Evolutionary conservation across 2,329 filamentous ascomycete species (phyloP).

Genomic region (Grosmannia penicillata): DNA sequence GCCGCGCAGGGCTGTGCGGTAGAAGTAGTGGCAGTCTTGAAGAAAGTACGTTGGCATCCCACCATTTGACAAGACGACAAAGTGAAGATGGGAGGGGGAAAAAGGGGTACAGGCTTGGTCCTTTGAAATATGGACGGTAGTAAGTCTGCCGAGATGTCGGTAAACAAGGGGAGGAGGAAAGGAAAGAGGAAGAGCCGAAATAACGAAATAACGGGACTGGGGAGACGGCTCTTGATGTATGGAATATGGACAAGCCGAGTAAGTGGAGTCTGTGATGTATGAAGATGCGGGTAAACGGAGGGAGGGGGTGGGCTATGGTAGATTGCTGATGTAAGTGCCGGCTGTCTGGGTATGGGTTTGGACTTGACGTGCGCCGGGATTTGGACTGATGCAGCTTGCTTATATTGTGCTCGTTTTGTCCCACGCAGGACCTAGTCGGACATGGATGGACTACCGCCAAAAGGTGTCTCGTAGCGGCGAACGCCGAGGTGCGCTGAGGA

Average conservation of each 20-base stretch:
- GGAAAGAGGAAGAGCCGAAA: no score
- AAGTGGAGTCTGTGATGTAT: background rate
- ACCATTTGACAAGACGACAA: constrained; percentile 16
- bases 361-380: background rate
- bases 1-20: constrained; percentile 75
- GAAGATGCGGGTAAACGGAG: background rate
- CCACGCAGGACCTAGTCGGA: no score
- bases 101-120: background rate
- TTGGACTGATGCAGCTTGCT: background rate
- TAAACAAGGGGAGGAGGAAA: no score
- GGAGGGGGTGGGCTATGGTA: background rate
- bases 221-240: no score
- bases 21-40: constrained; percentile 88
- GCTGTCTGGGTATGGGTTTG: background rate
- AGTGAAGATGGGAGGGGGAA: background rate
- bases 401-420: no score
- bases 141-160: no score
- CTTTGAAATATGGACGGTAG: no score
- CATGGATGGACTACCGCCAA: no score
- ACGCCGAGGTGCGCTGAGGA: no score
- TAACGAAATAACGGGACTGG: no score
- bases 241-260: background rate
- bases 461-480: no score
- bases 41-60: constrained; percentile 70
- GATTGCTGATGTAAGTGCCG: background rate